phyloP scores from a whole-genome alignment of 164 flowering plant genomes.

The Piper betle region DNA sequence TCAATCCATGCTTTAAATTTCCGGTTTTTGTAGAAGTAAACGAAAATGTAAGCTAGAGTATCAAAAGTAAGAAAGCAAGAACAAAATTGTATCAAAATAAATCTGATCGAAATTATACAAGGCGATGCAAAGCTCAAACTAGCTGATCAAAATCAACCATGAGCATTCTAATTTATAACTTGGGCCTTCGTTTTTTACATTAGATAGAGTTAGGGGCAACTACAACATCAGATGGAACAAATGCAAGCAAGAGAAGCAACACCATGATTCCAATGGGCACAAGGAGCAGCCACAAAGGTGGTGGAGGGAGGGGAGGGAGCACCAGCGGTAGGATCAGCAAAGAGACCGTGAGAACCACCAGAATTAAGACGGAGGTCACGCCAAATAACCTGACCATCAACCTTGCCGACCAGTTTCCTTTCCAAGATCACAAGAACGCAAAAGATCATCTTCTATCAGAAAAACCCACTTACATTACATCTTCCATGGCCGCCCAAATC shows the following conservation, averaged over 20 bases:
- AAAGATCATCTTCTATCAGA: background rate
- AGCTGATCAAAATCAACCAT: too few relatives aligned
- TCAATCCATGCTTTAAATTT: background rate
- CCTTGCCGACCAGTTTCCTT: background rate
- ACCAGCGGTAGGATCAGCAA: conserved; percentile 7
- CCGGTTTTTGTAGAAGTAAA: background rate
- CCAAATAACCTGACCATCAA: conserved; percentile 8
- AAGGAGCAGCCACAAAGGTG: conserved; percentile 7
- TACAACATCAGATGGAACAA: conserved; percentile 6
- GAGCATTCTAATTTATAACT: too few relatives aligned
- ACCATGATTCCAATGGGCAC: conserved; percentile 9
- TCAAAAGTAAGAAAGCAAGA: background rate
- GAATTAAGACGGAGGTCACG: background rate
- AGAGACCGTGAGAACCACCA: conserved; percentile 5
- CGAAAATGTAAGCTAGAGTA: too few relatives aligned
- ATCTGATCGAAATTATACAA: too few relatives aligned
- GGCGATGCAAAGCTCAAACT: too few relatives aligned
- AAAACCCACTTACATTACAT: background rate
- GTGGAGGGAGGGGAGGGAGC: conserved; percentile 11
- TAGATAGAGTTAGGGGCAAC: background rate
- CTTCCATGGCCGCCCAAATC: background rate
- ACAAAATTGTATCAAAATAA: background rate
- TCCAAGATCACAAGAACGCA: background rate
- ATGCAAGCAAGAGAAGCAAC: conserved; percentile 6
- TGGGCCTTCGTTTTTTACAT: background rate